Percentiles rank a stretch among this genome's conserved stretches.
Conservation (phyloP, 164 flowering plant genomes). For the Magnolia changhungtana region DNA sequence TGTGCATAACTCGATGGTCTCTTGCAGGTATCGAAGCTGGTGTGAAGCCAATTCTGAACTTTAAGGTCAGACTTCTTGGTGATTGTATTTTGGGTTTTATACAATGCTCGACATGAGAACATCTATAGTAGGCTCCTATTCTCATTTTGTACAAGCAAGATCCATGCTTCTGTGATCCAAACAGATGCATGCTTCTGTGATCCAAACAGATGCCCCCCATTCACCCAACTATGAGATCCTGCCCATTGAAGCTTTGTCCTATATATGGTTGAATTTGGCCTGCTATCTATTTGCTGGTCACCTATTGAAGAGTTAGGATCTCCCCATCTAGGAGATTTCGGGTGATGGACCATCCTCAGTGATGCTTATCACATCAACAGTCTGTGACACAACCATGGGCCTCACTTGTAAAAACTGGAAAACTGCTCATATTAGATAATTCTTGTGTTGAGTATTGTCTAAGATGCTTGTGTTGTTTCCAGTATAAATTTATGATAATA, state of each 20-base stretch:
- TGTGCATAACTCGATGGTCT: slow-evolving; percentile 3
- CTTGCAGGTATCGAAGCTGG: slow-evolving; percentile 61
- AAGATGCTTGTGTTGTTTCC: neutral
- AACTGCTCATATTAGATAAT: neutral
- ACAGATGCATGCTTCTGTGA: too few species aligned
- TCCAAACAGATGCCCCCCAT: neutral
- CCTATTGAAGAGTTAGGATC: neutral
- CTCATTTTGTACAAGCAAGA: neutral
- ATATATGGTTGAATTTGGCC: neutral
- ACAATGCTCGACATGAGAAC: neutral
- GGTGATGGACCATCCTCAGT: neutral
- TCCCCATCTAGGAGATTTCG: neutral
- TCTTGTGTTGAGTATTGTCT: neutral
- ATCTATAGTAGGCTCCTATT: neutral
- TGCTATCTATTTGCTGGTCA: neutral
- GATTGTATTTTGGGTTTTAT: neutral
- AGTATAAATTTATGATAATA: neutral
- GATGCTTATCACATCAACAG: neutral
- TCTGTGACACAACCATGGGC: neutral
- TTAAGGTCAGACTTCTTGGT: slow-evolving; percentile 50
- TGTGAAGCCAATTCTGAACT: slow-evolving; percentile 58
- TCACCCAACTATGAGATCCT: neutral
- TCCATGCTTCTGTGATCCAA: neutral
- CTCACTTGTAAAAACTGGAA: neutral
- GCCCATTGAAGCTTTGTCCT: neutral